phyloP scores from a whole-genome alignment of 345 rosid genomes.

The Angophora floribunda region DNA sequence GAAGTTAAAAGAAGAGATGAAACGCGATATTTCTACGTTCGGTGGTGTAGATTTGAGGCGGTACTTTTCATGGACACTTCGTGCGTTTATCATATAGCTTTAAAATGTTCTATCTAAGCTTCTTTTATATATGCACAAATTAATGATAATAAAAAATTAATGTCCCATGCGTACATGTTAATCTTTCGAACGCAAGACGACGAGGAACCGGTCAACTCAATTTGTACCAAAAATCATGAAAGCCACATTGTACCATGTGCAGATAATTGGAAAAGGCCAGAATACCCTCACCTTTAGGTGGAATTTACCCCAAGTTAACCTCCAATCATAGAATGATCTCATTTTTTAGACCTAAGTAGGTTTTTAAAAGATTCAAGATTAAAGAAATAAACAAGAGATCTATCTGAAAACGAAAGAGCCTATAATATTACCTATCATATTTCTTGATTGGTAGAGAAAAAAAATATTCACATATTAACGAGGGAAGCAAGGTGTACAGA shows the following conservation, averaged over 20 bases:
- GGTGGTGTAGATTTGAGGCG: background rate
- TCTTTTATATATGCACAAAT: background rate
- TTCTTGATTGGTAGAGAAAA: too few relatives aligned
- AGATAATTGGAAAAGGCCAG: background rate
- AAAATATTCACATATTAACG: too few relatives aligned
- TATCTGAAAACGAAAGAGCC: too few relatives aligned
- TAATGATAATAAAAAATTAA: background rate
- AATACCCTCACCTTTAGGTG: background rate
- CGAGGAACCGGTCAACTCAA: background rate
- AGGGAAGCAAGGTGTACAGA: too few relatives aligned
- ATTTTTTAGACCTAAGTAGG: too few relatives aligned
- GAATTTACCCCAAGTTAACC: background rate
- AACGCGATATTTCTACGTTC: background rate
- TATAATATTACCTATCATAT: too few relatives aligned
- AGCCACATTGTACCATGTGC: background rate
- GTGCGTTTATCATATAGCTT: background rate
- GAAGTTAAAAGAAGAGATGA: background rate
- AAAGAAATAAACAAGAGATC: too few relatives aligned
- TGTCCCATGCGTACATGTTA: background rate
- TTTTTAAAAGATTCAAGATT: too few relatives aligned
- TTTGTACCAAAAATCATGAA: background rate
- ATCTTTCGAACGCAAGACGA: background rate
- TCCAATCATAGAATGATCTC: background rate
- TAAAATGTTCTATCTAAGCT: background rate
- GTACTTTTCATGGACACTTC: background rate